phyloP scores from a whole-genome alignment of 2,329 filamentous ascomycete genomes.

The Camillea tinctor region DNA sequence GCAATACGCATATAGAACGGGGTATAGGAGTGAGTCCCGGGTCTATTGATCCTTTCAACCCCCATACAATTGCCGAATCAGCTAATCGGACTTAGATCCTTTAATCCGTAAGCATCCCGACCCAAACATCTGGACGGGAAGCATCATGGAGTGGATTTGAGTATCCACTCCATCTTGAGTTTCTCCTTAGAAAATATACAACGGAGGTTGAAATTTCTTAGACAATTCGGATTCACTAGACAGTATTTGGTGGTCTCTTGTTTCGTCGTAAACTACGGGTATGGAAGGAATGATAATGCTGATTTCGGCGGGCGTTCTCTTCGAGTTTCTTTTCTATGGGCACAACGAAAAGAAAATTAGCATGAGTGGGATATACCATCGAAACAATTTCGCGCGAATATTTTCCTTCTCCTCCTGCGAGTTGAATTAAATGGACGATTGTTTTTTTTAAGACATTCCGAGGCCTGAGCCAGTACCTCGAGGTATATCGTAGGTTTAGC shows the following conservation, averaged over 20 bases:
- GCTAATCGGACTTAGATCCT: constrained; percentile 24
- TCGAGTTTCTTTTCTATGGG: not conserved
- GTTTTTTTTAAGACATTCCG: not conserved
- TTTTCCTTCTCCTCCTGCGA: not conserved
- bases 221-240: not conserved
- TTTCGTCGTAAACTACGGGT: not conserved
- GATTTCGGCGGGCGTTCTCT: not conserved
- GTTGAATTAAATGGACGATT: not conserved
- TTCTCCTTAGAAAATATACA: not conserved
- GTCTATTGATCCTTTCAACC: not conserved
- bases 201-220: not conserved
- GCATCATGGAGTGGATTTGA: constrained; percentile 28
- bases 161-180: not conserved
- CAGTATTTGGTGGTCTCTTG: not conserved
- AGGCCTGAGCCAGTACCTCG: no score
- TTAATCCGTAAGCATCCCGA: constrained; percentile 29
- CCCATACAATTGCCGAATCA: not conserved
- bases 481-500: no score
- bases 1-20: constrained; percentile 26
- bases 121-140: constrained; percentile 30
- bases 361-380: constrained; percentile 1
- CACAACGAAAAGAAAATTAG: not conserved
- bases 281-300: not conserved
- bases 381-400: not conserved
- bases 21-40: constrained; percentile 25